A percentile compares a stretch with the other conserved stretches of the same genome.
These are phyloP conservation scores for Phaeophleospora eucalypticola DNA, from an alignment of 2,329 filamentous ascomycete genomes.

Conservation along the genomic window DNA sequence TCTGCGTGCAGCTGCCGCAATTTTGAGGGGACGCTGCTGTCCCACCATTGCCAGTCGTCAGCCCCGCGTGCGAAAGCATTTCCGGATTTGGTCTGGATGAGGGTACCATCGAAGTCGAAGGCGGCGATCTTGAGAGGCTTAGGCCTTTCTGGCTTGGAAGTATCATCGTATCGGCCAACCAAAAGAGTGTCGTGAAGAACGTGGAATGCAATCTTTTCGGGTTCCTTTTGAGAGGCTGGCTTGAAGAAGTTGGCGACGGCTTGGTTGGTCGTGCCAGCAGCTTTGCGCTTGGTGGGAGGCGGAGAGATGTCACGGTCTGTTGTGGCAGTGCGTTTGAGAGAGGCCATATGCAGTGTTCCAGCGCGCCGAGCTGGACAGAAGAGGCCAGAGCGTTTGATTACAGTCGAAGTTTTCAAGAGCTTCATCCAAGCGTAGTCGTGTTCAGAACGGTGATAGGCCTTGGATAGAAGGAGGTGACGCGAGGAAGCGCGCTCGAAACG, in stretches of 20 bases:
- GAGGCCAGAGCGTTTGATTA: neutral
- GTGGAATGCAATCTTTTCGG: constrained; percentile 68
- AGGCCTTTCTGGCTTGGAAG: constrained; percentile 20
- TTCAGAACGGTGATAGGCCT: no score
- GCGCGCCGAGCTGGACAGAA: neutral
- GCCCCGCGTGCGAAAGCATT: constrained; percentile 69
- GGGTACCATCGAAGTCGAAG: constrained; percentile 79
- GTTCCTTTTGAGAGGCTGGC: constrained; percentile 76
- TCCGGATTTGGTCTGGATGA: constrained; percentile 75
- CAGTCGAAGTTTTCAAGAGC: neutral
- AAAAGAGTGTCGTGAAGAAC: constrained; percentile 66
- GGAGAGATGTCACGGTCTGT: constrained; percentile 51
- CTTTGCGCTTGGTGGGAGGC: constrained; percentile 53
- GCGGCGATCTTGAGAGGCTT: constrained; percentile 60
- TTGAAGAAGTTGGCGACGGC: constrained; percentile 84
- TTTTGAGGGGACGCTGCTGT: constrained; percentile 62
- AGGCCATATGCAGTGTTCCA: neutral
- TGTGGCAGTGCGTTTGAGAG: constrained; percentile 1
- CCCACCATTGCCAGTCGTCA: constrained; percentile 94
- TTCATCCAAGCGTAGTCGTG: neutral
- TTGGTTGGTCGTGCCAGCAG: constrained; percentile 54
- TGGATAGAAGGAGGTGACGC: no score
- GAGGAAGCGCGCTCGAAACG: no score
- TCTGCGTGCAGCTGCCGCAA: constrained; percentile 67
- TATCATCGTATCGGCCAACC: constrained; percentile 61